Evolutionary conservation across 2,329 filamentous ascomycete genomes (phyloP), one percentile per base, ranked within the genome.

Genomic region (Rasamsonia emersonii): DNA sequence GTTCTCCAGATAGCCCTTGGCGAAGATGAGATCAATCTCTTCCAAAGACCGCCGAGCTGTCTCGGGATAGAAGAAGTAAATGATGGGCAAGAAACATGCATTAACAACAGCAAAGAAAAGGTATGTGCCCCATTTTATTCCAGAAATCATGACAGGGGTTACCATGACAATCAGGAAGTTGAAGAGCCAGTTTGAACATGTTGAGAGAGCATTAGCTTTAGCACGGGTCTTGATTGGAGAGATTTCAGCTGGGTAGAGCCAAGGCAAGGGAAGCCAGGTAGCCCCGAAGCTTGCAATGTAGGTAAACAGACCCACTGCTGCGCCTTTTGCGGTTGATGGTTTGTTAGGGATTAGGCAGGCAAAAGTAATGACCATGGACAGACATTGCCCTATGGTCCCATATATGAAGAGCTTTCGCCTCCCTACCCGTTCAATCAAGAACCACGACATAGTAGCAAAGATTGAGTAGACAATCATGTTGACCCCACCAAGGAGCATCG

Each of bases 251-350:
- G 64, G 54, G 32, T 54, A 50, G 14, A 52, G 39, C 75, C 73
- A 80, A 0, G 74, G 74, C 14, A 77, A 62, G 10, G 74, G 72
- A 3, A 77, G 47, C 69, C 71, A 77, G 2, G 71, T 77, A 0
- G 74, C 73, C 13, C 73, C 75, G 38, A 79, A 80, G 32, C 72
- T 75, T 3, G 74, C 73, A 38, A 79, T 79, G 54, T 77, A 81
- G 4, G 70, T 69, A 54, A 80, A 80, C 10, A 79, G 16, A 76
- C 46, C 43, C 3, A 49, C 37, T 3, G 42, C 41, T 10, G 47
- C 44, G 23, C 49, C 46, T 28, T 46, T 47, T 8, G 45, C 43
- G 7, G 38, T 28, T 7, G 31, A 31, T 1, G 26, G 11, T 9
- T 19, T 34, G 3, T 31, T 39, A 1, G 38, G 38, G 18, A 51